A percentile compares a stretch with the other conserved stretches of the same genome.
Evolutionary conservation across 495 filamentous ascomycete species (phyloP).

Genomic region (Lasiosphaeris hirsuta): DNA sequence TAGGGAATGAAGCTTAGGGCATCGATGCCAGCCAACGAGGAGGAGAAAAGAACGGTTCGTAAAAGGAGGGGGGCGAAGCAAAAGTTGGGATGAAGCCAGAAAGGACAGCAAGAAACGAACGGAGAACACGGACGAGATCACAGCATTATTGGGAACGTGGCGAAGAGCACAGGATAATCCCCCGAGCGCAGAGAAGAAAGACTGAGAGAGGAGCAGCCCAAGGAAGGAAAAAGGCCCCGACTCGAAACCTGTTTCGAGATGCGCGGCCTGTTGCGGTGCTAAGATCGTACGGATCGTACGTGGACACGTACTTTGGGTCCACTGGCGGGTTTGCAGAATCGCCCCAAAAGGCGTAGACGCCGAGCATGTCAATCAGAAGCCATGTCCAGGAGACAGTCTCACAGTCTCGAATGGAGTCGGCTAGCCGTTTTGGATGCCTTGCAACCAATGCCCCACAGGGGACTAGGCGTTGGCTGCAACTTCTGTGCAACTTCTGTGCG

Average conservation of each 20-base stretch:
- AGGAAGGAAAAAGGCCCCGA: constrained; percentile 10
- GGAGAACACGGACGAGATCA: constrained; percentile 8
- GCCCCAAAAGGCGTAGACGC: neutral
- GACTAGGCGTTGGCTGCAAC: constrained; percentile 5
- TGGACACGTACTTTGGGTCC: neutral
- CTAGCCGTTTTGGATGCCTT: constrained; percentile 1
- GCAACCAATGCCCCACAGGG: constrained; percentile 8
- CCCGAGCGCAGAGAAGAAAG: neutral
- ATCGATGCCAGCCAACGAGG: constrained; percentile 10
- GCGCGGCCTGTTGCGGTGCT: constrained; percentile 1
- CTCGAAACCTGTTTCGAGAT: constrained; percentile 14
- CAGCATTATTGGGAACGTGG: constrained; percentile 1
- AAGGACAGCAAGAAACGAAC: constrained; percentile 12
- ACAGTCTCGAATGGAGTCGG: constrained; percentile 9
- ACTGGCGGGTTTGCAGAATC: too few species aligned
- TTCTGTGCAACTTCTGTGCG: constrained; percentile 10
- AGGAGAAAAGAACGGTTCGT: constrained; percentile 9
- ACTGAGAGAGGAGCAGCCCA: neutral
- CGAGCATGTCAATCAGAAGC: neutral
- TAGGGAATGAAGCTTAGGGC: constrained; percentile 14
- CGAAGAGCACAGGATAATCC: neutral
- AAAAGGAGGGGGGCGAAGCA: constrained; percentile 4
- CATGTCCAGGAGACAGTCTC: constrained; percentile 11
- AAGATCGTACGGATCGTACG: constrained; percentile 5
- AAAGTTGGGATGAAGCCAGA: constrained; percentile 13